Evolutionary conservation across 352 stramenopile species (phyloP).

Genomic region (Pythium sukuiense): DNA sequence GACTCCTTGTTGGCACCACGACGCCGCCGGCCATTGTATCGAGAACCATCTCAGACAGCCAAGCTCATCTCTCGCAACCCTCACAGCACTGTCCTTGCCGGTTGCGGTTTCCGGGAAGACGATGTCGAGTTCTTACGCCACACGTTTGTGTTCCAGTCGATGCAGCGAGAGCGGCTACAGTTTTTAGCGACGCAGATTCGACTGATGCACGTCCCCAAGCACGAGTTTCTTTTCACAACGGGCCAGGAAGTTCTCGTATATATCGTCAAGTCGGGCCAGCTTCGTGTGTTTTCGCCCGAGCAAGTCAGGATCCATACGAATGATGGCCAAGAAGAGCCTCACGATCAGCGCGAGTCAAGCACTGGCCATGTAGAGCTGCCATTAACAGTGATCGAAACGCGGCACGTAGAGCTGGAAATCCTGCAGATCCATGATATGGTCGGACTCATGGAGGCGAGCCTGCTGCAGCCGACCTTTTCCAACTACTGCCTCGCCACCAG

Average conservation of each 20-base stretch:
- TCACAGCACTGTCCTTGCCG: not conserved
- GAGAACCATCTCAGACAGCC: not conserved
- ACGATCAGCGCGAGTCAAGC: not conserved
- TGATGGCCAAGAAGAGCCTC: not conserved
- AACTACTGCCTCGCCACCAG: slow-evolving; percentile 50
- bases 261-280: slow-evolving; percentile 43
- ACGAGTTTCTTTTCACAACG: slow-evolving; percentile 60
- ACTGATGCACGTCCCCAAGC: slow-evolving; percentile 29
- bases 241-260: slow-evolving; percentile 48
- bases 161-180: slow-evolving; percentile 34
- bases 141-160: slow-evolving; percentile 47
- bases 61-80: not conserved
- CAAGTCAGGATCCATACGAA: slow-evolving; percentile 21
- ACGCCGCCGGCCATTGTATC: not conserved
- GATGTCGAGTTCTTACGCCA: slow-evolving; percentile 36
- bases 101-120: slow-evolving; percentile 21
- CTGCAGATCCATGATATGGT: slow-evolving; percentile 45
- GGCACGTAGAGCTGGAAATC: slow-evolving; percentile 59
- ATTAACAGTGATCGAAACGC: slow-evolving; percentile 25
- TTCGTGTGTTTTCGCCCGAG: slow-evolving; percentile 44
- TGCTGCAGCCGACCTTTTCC: slow-evolving; percentile 39
- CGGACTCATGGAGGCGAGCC: slow-evolving; percentile 41
- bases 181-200: slow-evolving; percentile 52
- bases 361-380: not conserved
- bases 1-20: slow-evolving; percentile 17